These are phyloP conservation scores for Phaeoacremonium minimum DNA, from an alignment of 2,329 filamentous ascomycete genomes.

Conservation along the genomic window DNA sequence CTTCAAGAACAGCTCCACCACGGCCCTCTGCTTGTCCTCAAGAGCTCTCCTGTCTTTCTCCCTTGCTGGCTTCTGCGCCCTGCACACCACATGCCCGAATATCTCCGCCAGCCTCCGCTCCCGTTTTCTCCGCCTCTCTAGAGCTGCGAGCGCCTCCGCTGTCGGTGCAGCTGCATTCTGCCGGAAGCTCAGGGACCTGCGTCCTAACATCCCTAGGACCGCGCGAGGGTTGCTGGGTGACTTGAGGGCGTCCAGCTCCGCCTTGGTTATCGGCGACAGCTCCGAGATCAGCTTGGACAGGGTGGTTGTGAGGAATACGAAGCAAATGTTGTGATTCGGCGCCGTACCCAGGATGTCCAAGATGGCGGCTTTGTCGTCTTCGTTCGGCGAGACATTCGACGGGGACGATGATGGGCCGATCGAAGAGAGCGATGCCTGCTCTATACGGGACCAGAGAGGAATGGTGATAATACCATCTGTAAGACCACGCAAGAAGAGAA, in stretches of 20 bases:
- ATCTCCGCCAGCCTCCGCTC: conserved; percentile 61
- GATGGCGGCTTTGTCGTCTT: conserved; percentile 47
- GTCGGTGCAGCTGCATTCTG: conserved; percentile 18
- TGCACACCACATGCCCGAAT: conserved; percentile 61
- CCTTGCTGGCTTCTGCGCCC: conserved; percentile 30
- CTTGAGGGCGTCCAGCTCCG: conserved; percentile 28
- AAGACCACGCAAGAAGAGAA: conserved; percentile 71
- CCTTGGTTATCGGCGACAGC: conserved; percentile 33
- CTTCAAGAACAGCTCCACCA: conserved; percentile 68
- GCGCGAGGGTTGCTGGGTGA: conserved; percentile 10
- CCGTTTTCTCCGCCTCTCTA: conserved; percentile 52
- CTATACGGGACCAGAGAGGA: conserved; percentile 66
- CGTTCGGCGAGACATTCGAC: conserved; percentile 13
- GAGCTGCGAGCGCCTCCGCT: conserved; percentile 29
- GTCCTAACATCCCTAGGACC: conserved; percentile 22
- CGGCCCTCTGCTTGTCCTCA: conserved; percentile 60
- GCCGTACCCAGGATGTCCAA: conserved; percentile 70
- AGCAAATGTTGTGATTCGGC: conserved; percentile 81
- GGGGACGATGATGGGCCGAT: conserved; percentile 30
- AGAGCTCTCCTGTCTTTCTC: conserved; percentile 52
- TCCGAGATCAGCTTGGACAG: conserved; percentile 52
- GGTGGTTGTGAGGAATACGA: conserved; percentile 81
- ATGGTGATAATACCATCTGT: conserved; percentile 74
- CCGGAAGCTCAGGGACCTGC: conserved; percentile 43
- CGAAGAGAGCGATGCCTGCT: conserved; percentile 36